These are phyloP conservation scores for Paspalum vaginatum DNA, from an alignment of 176 grass and related monocot species.

Conservation along the genomic window DNA sequence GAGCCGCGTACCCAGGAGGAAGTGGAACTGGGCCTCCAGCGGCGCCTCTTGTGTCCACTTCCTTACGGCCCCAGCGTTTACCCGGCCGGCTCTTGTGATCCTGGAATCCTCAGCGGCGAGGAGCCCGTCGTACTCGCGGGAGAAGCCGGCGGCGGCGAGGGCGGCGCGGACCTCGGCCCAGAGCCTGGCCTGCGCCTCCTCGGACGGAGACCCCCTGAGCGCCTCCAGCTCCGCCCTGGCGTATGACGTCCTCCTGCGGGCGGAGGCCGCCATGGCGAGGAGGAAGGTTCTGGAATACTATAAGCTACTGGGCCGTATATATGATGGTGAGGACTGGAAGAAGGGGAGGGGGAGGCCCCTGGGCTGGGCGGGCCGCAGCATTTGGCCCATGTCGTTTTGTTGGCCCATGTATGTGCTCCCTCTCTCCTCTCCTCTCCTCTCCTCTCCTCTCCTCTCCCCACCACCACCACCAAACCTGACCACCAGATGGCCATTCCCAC, in stretches of 20 bases:
- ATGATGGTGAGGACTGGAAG: no score
- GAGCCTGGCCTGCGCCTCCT: conserved; percentile 41
- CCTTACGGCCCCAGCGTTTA: background rate
- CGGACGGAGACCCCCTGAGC: conserved; percentile 31
- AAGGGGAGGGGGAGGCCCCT: no score
- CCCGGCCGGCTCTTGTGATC: no score
- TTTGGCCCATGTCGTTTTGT: no score
- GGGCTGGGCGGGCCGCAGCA: no score
- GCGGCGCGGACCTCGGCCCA: conserved; percentile 60
- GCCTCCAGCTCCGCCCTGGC: conserved; percentile 51
- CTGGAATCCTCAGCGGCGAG: background rate
- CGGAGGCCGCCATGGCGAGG: background rate
- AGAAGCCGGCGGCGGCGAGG: conserved; percentile 50
- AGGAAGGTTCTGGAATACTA: background rate
- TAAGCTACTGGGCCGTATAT: no score
- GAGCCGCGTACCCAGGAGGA: conserved; percentile 42
- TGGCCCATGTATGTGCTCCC: no score
- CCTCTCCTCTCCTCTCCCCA: no score
- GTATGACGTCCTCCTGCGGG: conserved; percentile 30
- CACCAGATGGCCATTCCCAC: no score
- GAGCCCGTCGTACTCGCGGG: conserved; percentile 58
- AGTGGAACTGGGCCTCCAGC: background rate
- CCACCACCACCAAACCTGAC: no score
- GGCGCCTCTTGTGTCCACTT: conserved; percentile 20
- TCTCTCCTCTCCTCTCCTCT: no score